Evolutionary conservation across 2,329 filamentous ascomycete species (phyloP).

Genomic region (Penicillium sp.): DNA sequence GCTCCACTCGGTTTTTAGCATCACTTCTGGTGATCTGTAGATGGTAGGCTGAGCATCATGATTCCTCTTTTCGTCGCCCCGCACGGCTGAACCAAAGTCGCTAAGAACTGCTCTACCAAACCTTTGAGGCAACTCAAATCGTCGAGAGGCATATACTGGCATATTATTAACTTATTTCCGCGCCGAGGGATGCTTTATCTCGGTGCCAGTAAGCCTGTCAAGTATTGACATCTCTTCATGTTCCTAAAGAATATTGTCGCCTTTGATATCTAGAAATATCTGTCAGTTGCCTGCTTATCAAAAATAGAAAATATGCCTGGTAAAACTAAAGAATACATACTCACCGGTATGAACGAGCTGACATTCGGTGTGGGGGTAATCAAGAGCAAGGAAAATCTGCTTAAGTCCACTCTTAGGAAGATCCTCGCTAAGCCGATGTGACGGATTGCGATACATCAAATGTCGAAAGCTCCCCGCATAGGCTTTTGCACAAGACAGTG

Average conservation of each 20-base stretch:
- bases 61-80: conserved; percentile 39
- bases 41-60: conserved; percentile 47
- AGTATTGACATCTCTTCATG: neutral
- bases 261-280: neutral
- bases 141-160: neutral
- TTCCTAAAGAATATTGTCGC: neutral
- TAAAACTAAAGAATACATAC: neutral
- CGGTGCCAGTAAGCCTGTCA: neutral
- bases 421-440: neutral
- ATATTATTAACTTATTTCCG: neutral
- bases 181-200: neutral
- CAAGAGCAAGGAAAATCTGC: conserved; percentile 13
- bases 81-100: conserved; percentile 42
- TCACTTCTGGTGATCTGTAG: conserved; percentile 45
- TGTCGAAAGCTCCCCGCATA: conserved; percentile 34
- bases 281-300: neutral
- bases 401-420: conserved; percentile 10
- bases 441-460: neutral
- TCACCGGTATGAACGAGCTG: neutral
- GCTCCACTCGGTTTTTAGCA: conserved; percentile 48
- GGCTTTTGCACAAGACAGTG: conserved; percentile 38
- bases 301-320: neutral
- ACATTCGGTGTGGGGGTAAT: conserved; percentile 18
- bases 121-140: neutral
- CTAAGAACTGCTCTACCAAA: conserved; percentile 31